Conservation (phyloP, 2,329 filamentous ascomycete genomes). For the Penicillium sp. region DNA sequence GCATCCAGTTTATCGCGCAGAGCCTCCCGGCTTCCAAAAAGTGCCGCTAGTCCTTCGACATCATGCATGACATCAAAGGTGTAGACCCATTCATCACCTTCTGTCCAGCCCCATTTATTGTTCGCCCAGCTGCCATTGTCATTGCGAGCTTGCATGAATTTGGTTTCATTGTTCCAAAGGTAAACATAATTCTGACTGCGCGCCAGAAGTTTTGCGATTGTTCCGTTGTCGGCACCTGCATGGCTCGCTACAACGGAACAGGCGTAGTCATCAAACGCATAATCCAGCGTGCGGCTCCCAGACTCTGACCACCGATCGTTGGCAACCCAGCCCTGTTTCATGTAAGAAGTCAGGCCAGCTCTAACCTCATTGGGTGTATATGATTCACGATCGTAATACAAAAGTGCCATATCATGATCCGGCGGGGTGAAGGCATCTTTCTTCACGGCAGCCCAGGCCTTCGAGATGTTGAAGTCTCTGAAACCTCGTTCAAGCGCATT, state of each 20-base stretch:
- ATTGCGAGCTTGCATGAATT: constrained; percentile 51
- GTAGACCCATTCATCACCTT: constrained; percentile 53
- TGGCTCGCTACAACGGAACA: constrained; percentile 42
- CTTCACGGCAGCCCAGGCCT: constrained; percentile 46
- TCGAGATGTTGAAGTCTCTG: constrained; percentile 42
- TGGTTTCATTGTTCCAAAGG: constrained; percentile 45
- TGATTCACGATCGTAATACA: constrained; percentile 50
- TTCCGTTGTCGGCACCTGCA: constrained; percentile 35
- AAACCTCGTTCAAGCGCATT: constrained; percentile 48
- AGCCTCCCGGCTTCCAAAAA: constrained; percentile 40
- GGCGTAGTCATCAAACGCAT: constrained; percentile 49
- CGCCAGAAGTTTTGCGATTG: constrained; percentile 31
- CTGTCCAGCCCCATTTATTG: constrained; percentile 48
- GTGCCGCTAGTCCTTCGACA: constrained; percentile 38
- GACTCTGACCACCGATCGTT: constrained; percentile 51
- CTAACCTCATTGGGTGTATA: constrained; percentile 47
- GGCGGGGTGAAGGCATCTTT: constrained; percentile 49
- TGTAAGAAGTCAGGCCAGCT: constrained; percentile 47
- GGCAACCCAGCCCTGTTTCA: constrained; percentile 47
- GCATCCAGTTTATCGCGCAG: constrained; percentile 46
- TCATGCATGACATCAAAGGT: constrained; percentile 52
- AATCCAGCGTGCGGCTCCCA: constrained; percentile 49
- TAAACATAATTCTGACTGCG: constrained; percentile 44
- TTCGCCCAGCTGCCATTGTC: constrained; percentile 48
- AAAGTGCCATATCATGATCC: constrained; percentile 42